Conservation (phyloP, 1,139 yeast species). For the Taphrina sp. region DNA sequence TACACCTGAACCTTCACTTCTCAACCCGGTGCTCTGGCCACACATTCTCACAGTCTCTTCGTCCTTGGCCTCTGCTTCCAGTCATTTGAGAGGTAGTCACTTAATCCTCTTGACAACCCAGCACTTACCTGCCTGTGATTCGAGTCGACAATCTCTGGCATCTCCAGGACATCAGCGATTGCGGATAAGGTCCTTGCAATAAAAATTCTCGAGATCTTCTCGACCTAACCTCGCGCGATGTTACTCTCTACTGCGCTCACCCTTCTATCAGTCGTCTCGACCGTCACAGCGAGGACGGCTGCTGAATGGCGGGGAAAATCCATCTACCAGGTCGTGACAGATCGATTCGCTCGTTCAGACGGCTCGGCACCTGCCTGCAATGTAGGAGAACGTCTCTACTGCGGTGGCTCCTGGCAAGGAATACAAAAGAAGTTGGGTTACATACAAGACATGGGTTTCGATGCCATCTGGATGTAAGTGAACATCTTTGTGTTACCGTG, state of each 20-base stretch:
- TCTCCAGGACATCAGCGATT: too few relatives aligned
- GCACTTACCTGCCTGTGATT: too few relatives aligned
- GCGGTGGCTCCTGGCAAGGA: slow-evolving; percentile 37
- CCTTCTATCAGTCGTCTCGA: background rate
- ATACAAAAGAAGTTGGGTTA: slow-evolving; percentile 32
- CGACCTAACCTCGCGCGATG: too few relatives aligned
- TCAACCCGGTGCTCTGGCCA: too few relatives aligned
- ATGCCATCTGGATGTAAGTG: slow-evolving; percentile 36
- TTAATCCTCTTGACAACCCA: too few relatives aligned
- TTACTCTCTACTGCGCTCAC: background rate
- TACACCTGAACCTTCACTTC: too few relatives aligned
- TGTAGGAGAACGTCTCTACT: slow-evolving; percentile 26
- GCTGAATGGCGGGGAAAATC: slow-evolving; percentile 35
- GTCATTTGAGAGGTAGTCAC: too few relatives aligned
- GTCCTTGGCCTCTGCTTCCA: too few relatives aligned
- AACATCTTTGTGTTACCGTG: background rate
- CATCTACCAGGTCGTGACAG: slow-evolving; percentile 36
- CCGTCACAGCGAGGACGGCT: slow-evolving; percentile 9
- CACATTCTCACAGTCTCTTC: too few relatives aligned
- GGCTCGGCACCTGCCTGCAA: slow-evolving; percentile 33
- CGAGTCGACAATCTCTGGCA: too few relatives aligned
- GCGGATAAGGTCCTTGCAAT: too few relatives aligned
- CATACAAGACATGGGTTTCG: slow-evolving; percentile 36
- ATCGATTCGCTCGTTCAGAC: slow-evolving; percentile 34
- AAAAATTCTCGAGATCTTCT: too few relatives aligned